phyloP scores from a whole-genome alignment of 805 yeast genomes.

The Pichia gijzeniarum region DNA sequence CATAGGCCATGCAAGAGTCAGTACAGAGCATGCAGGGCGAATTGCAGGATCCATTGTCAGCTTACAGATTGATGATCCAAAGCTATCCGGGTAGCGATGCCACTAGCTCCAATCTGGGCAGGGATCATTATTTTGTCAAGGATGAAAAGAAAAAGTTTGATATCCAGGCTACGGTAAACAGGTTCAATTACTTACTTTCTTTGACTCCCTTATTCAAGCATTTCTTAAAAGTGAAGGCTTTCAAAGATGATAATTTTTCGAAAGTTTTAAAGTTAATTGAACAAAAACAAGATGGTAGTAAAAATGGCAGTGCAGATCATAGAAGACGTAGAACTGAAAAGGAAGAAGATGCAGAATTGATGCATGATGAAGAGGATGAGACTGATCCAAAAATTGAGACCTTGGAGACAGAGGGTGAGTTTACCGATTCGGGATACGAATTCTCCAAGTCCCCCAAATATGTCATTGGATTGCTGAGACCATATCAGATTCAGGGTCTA shows the following conservation, averaged over 20 bases:
- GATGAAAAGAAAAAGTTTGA: slow-evolving; percentile 35
- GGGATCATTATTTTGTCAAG: slow-evolving; percentile 28
- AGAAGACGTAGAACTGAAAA: slow-evolving; percentile 66
- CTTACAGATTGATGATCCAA: background rate
- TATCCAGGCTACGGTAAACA: slow-evolving; percentile 52
- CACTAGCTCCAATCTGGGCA: slow-evolving; percentile 4
- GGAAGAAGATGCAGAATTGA: slow-evolving; percentile 71
- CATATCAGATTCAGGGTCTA: slow-evolving; percentile 74
- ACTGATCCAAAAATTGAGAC: background rate
- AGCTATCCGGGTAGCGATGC: background rate
- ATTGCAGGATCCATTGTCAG: background rate
- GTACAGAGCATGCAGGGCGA: background rate
- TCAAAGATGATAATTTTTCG: slow-evolving; percentile 50
- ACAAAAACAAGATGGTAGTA: background rate
- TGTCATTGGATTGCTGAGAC: slow-evolving; percentile 56
- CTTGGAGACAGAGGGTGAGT: slow-evolving; percentile 18
- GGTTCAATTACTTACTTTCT: slow-evolving; percentile 62
- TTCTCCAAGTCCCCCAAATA: slow-evolving; percentile 47
- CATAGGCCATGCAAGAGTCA: too few relatives aligned
- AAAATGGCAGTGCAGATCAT: slow-evolving; percentile 22
- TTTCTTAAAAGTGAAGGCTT: slow-evolving; percentile 59
- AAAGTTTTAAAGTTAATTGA: slow-evolving; percentile 41
- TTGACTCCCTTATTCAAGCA: slow-evolving; percentile 62
- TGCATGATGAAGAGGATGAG: slow-evolving; percentile 45
- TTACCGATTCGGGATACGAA: slow-evolving; percentile 32